Percentiles rank a stretch among this genome's conserved stretches.
Evolutionary conservation across 2,329 filamentous ascomycete species (phyloP).

Genomic region (Trichophyton rubrum): DNA sequence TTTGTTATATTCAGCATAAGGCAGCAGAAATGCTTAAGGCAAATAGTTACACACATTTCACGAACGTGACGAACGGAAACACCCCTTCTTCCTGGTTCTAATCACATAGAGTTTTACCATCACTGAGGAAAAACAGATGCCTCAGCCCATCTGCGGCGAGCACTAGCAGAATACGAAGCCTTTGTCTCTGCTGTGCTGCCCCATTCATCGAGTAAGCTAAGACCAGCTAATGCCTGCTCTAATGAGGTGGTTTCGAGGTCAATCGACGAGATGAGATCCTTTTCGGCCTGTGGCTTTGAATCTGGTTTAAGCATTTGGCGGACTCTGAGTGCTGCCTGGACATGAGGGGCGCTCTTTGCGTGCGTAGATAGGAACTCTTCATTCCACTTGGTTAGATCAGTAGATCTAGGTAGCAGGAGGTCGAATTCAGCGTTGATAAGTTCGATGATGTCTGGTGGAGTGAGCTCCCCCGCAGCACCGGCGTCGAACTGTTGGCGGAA

Average conservation of each 20-base stretch:
- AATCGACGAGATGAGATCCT: constrained; percentile 50
- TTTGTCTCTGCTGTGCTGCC: constrained; percentile 38
- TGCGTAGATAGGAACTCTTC: constrained; percentile 52
- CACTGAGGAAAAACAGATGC: constrained; percentile 24
- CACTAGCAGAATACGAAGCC: constrained; percentile 37
- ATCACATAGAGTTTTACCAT: background rate
- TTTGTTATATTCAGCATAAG: background rate
- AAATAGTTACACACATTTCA: constrained; percentile 2
- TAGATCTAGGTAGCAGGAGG: constrained; percentile 42
- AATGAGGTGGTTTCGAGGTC: constrained; percentile 40
- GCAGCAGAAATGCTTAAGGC: background rate
- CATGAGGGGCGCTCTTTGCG: constrained; percentile 48
- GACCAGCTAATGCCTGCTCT: constrained; percentile 44
- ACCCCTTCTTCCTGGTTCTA: background rate
- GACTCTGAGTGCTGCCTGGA: constrained; percentile 51
- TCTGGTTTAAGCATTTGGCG: constrained; percentile 47
- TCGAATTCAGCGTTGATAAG: constrained; percentile 59
- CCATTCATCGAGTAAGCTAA: constrained; percentile 41
- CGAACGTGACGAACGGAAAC: background rate
- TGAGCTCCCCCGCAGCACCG: constrained; percentile 39
- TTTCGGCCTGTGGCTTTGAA: constrained; percentile 45
- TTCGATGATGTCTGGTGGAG: constrained; percentile 53
- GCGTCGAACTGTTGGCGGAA: constrained; percentile 53
- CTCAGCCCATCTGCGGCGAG: constrained; percentile 30
- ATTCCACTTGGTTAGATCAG: constrained; percentile 53